Conservation (phyloP, 1,139 yeast genomes). For the Eremothecium sinecaudum region DNA sequence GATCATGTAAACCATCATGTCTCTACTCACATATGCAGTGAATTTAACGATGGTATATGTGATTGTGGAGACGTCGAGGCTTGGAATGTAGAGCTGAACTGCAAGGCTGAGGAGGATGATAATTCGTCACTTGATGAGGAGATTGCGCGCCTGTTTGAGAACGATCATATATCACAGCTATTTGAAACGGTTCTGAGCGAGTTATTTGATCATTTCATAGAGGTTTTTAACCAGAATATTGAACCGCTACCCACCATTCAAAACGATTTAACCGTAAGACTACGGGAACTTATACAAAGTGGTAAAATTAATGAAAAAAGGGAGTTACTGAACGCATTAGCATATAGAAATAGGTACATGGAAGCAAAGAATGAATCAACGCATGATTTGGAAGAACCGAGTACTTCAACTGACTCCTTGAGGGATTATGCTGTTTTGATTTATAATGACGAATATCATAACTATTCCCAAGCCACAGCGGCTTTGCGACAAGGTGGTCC, state of each 20-base stretch:
- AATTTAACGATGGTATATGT: constrained; percentile 50
- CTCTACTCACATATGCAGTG: constrained; percentile 41
- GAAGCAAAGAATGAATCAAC: constrained; percentile 3
- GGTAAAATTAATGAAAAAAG: constrained; percentile 17
- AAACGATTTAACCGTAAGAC: constrained; percentile 21
- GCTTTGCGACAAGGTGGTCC: constrained; percentile 32
- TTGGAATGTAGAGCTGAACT: constrained; percentile 40
- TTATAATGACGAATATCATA: constrained; percentile 71
- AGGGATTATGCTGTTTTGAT: constrained; percentile 41
- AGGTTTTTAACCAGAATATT: constrained; percentile 29
- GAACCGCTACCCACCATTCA: constrained; percentile 29
- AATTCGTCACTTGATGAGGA: constrained; percentile 9
- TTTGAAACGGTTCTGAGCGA: constrained; percentile 23
- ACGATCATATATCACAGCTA: constrained; percentile 10
- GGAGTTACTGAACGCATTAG: constrained; percentile 18
- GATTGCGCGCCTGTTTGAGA: constrained; percentile 10
- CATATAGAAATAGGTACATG: constrained; percentile 18
- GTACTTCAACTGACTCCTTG: constrained; percentile 29
- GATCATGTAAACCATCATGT: constrained; percentile 63
- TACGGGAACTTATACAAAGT: constrained; percentile 23
- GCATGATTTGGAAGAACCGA: constrained; percentile 2
- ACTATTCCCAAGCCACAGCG: constrained; percentile 36
- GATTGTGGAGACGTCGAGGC: constrained; percentile 67
- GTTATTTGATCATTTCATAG: constrained; percentile 29
- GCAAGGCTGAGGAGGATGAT: constrained; percentile 31